Percentiles rank a stretch among this genome's conserved stretches.
Conservation (phyloP, 768 basidiomycete genomes). For the Rhizopogon salebrosus region DNA sequence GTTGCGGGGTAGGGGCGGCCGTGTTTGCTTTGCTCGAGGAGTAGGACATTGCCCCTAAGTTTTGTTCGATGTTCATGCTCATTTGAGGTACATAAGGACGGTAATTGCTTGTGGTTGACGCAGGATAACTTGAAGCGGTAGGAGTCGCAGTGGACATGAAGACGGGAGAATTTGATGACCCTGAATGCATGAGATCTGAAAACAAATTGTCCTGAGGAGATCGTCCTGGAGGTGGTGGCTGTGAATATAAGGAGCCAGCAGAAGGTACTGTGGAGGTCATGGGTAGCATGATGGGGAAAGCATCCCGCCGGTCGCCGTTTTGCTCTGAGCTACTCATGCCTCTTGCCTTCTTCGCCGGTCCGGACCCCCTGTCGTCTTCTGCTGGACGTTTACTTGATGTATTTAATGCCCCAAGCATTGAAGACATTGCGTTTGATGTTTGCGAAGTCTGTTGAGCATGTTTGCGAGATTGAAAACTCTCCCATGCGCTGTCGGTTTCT, state of each 20-base stretch:
- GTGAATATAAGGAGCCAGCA: constrained; percentile 40
- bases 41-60: constrained; percentile 48
- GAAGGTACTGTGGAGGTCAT: constrained; percentile 38
- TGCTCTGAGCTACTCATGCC: constrained; percentile 33
- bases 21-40: constrained; percentile 28
- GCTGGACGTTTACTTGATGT: constrained; percentile 17
- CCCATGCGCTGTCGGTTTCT: constrained; percentile 92
- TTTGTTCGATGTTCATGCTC: constrained; percentile 51
- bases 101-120: constrained; percentile 29
- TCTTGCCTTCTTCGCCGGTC: constrained; percentile 49
- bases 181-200: constrained; percentile 52
- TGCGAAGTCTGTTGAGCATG: constrained; percentile 24
- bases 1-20: constrained; percentile 17
- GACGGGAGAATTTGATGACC: constrained; percentile 51
- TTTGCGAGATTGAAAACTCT: constrained; percentile 78
- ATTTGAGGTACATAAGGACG: constrained; percentile 51
- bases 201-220: constrained; percentile 51
- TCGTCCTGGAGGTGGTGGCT: constrained; percentile 32
- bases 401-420: constrained; percentile 23
- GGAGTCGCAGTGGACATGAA: constrained; percentile 47
- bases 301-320: constrained; percentile 34
- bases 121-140: constrained; percentile 36
- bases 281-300: constrained; percentile 55
- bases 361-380: constrained; percentile 24
- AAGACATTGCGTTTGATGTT: constrained; percentile 24